A percentile compares a stretch with the other conserved stretches of the same genome.
These are phyloP conservation scores for Tylopilus intermedius DNA, from an alignment of 768 basidiomycete species.

Conservation along the genomic window DNA sequence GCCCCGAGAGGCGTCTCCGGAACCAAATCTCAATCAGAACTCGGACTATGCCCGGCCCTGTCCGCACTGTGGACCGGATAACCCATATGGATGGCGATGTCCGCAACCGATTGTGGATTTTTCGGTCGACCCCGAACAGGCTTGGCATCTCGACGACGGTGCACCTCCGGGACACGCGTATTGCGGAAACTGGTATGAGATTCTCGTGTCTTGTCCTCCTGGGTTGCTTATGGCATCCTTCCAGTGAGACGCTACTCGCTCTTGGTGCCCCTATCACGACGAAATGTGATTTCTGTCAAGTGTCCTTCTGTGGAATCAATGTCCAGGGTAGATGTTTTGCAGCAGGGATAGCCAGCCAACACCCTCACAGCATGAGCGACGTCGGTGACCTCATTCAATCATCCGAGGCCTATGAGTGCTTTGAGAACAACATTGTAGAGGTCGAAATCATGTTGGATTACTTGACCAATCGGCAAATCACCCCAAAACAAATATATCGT, in stretches of 20 bases:
- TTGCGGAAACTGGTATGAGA: conserved; percentile 73
- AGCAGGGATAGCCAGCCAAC: conserved; percentile 49
- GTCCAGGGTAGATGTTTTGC: conserved; percentile 72
- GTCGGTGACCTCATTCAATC: conserved; percentile 75
- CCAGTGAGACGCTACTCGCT: conserved; percentile 71
- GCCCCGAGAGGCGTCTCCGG: conserved; percentile 71
- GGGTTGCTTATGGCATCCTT: neutral
- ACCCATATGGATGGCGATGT: conserved; percentile 75
- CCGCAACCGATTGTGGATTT: conserved; percentile 79
- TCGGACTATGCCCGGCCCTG: conserved; percentile 71
- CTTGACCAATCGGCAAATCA: conserved; percentile 54
- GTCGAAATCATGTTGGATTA: conserved; percentile 85
- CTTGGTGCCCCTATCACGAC: conserved; percentile 70
- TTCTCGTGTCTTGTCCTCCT: neutral
- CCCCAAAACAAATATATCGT: conserved; percentile 69
- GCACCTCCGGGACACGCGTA: conserved; percentile 72
- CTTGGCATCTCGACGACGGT: conserved; percentile 76
- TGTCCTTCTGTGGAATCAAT: conserved; percentile 78
- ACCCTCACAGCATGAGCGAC: conserved; percentile 65
- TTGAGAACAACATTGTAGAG: conserved; percentile 72
- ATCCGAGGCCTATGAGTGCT: conserved; percentile 72
- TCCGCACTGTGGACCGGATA: conserved; percentile 67
- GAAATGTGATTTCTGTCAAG: conserved; percentile 78
- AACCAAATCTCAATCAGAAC: conserved; percentile 62
- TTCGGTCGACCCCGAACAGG: conserved; percentile 57